Evolutionary conservation across 1,284 basidiomycete genomes (phyloP), one percentile per base, ranked within the genome.

Genomic region (Microbotryum silenes-acaulis): DNA sequence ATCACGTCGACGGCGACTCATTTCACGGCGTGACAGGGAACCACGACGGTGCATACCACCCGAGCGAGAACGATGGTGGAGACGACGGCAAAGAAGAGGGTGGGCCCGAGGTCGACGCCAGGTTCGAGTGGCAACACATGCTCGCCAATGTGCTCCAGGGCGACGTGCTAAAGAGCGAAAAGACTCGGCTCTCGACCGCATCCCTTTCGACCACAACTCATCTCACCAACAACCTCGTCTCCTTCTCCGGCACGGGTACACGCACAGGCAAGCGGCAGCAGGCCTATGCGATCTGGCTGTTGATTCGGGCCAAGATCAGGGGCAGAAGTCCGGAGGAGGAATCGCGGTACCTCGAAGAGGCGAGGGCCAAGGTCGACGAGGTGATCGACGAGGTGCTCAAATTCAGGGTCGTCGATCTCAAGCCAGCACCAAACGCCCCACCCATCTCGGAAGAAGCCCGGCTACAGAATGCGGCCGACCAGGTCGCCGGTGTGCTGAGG

Each of bases 91-190:
- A 61, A 25, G 65, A 65, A 8, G 70, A 70, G 29, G 58, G 23
- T 54, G 55, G 46, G n/a, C 60, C 61, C 14, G 65, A 69, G 25
- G 55, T 59, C 25, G 61, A 63, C 50, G 50, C 91, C 70, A 81
- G 92, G 31, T 78, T 93, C 52, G 91, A 93, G 75, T 97, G 92
- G 92, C 90, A 93, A 75, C 87, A 87, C 46, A 89, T 96, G 85
- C 82, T 97, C 47, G 84, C 89, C 10, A 93, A 91, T 46, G 92
- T 97, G 25, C 80, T 97, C 37, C 84, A 85, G 46, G 92, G 93
- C 18, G 91, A 97, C 72, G 91, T 97, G 7, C 81, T 97, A 63
- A 89, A 87, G 73, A 87, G 88, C 2, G 93, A 97, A 77, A 94
- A 91, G 76, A 88, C 87, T 23, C 84, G 93, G 60, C 92, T 75